These are phyloP conservation scores for Candida hungchunana DNA, from an alignment of 805 yeast species.

Conservation along the genomic window DNA sequence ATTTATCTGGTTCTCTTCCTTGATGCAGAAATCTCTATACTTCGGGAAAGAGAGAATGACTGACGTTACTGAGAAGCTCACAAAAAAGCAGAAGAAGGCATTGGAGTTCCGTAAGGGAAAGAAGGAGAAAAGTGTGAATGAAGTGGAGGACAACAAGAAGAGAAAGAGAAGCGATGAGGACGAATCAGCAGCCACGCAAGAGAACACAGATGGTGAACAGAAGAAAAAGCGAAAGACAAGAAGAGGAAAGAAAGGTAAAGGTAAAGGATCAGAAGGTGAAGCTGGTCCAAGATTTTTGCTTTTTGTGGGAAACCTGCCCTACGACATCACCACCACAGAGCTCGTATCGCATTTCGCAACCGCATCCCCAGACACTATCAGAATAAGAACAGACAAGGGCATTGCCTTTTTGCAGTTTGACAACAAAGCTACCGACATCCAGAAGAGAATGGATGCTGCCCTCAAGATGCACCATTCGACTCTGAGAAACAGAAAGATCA, in stretches of 20 bases:
- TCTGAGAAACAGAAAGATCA: constrained; percentile 71
- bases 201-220: constrained; percentile 25
- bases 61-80: constrained; percentile 37
- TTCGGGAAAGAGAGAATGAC: too few species aligned
- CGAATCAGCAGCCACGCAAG: constrained; percentile 24
- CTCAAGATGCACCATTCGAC: constrained; percentile 76
- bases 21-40: too few species aligned
- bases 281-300: constrained; percentile 67
- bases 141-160: constrained; percentile 25
- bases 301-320: constrained; percentile 90
- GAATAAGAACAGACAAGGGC: constrained; percentile 82
- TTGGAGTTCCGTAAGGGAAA: constrained; percentile 46
- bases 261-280: constrained; percentile 40
- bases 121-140: constrained; percentile 25
- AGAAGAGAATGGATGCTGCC: constrained; percentile 79
- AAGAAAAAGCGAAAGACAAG: constrained; percentile 71
- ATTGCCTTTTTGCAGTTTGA: constrained; percentile 88
- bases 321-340: constrained; percentile 57
- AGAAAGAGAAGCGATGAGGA: constrained; percentile 21
- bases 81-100: constrained; percentile 66
- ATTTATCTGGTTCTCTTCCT: too few species aligned
- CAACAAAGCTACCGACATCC: constrained; percentile 52
- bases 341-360: constrained; percentile 69
- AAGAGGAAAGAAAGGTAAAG: constrained; percentile 74
- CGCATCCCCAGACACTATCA: constrained; percentile 66